A percentile compares a stretch with the other conserved stretches of the same genome.
phyloP scores from a whole-genome alignment of 2,329 filamentous ascomycete species.

The Calycina herbarum region DNA sequence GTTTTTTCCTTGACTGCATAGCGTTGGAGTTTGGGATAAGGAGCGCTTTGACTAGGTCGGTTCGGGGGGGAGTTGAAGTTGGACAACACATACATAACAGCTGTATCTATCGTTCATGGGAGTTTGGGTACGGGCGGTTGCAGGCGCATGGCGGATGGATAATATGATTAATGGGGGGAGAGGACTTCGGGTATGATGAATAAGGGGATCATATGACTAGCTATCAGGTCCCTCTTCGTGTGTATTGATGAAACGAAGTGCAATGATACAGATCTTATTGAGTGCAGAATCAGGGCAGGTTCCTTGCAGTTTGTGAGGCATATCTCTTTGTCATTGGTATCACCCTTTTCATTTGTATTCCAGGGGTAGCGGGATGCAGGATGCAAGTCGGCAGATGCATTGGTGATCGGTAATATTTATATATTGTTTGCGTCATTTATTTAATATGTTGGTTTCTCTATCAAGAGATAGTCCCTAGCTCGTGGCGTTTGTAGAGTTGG shows the following conservation, averaged over 20 bases:
- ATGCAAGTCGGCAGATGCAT: background rate
- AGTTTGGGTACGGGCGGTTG: background rate
- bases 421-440: no score
- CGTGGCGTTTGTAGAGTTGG: no score
- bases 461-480: no score
- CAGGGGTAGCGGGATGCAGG: background rate
- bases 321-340: conserved; percentile 1
- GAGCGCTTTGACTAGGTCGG: background rate
- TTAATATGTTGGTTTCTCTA: no score
- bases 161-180: background rate
- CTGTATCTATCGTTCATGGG: background rate
- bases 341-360: background rate
- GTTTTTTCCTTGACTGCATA: background rate
- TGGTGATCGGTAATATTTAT: no score
- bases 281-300: background rate
- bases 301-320: background rate
- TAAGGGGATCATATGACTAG: background rate
- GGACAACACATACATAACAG: conserved; percentile 1
- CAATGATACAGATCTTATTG: background rate
- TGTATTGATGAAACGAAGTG: background rate
- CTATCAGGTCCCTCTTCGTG: background rate
- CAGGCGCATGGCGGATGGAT: background rate
- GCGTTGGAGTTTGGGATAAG: background rate
- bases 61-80: background rate
- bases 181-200: background rate